phyloP scores from a whole-genome alignment of 495 filamentous ascomycete genomes.

The Talaromyces proteolyticus region DNA sequence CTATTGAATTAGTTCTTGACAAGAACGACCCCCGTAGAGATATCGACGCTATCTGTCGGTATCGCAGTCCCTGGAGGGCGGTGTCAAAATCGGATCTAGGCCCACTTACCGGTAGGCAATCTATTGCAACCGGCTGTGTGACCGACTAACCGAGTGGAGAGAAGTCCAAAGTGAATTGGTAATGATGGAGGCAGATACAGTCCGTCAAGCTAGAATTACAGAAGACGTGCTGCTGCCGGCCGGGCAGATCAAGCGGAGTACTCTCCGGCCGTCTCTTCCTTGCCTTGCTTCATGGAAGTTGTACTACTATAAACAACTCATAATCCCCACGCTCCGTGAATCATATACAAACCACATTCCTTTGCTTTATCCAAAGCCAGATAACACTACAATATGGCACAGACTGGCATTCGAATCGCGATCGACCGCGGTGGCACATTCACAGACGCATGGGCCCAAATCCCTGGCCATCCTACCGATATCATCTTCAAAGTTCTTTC shows the following conservation, averaged over 20 bases:
- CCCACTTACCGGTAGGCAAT: background rate
- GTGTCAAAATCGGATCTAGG: background rate
- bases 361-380: conserved; percentile 2
- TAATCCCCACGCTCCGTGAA: conserved; percentile 1
- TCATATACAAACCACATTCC: background rate
- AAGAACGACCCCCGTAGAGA: background rate
- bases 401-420: conserved; percentile 60
- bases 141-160: conserved; percentile 4
- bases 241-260: conserved; percentile 3
- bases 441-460: conserved; percentile 55
- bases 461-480: conserved; percentile 54
- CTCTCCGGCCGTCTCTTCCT: conserved; percentile 1
- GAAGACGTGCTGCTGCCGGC: background rate
- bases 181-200: conserved; percentile 4
- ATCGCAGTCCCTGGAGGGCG: background rate
- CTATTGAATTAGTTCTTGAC: conserved; percentile 2
- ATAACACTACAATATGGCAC: conserved; percentile 33
- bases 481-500: conserved; percentile 85
- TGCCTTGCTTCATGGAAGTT: background rate
- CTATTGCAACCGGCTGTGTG: conserved; percentile 2
- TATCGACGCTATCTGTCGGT: background rate
- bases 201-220: conserved; percentile 2
- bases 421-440: conserved; percentile 61
- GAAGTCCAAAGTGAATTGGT: conserved; percentile 2
- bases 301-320: conserved; percentile 2